Percentiles rank a stretch among this genome's conserved stretches.
Conservation (phyloP, 2,329 filamentous ascomycete species). For the Botrytis elliptica region DNA sequence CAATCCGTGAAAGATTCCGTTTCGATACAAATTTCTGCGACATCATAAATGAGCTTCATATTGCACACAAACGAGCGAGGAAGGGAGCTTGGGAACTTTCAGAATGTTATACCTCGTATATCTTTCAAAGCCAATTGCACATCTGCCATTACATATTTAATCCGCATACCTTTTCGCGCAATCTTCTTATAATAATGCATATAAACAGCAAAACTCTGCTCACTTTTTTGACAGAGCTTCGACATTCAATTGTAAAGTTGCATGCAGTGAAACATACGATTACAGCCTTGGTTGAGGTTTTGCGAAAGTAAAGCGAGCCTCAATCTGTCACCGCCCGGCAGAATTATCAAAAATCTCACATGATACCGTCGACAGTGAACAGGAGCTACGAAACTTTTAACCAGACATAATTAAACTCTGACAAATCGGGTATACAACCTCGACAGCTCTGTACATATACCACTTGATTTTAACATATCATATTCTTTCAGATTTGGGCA, state of each 20-base stretch:
- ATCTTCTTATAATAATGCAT: not conserved
- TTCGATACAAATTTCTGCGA: not conserved
- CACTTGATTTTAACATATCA: not conserved
- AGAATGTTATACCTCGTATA: not conserved
- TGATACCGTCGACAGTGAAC: not conserved
- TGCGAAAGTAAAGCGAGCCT: not conserved
- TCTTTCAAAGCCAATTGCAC: not conserved
- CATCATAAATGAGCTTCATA: not conserved
- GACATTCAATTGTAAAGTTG: not conserved
- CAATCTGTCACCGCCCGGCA: not conserved
- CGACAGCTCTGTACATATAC: not conserved
- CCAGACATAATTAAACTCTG: not conserved
- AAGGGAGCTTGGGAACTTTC: not conserved
- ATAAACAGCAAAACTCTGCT: not conserved
- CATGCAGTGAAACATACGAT: not conserved
- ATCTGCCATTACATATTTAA: not conserved
- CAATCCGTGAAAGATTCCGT: not conserved
- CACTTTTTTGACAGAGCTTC: not conserved
- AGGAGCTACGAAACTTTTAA: not conserved
- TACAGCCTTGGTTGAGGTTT: not conserved
- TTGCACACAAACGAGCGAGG: not conserved
- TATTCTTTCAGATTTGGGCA: not conserved
- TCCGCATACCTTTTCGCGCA: too few species aligned
- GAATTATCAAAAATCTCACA: not conserved
- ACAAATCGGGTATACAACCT: not conserved